A percentile compares a stretch with the other conserved stretches of the same genome.
phyloP scores from a whole-genome alignment of 2,329 filamentous ascomycete species.

The Whalleya microplaca region DNA sequence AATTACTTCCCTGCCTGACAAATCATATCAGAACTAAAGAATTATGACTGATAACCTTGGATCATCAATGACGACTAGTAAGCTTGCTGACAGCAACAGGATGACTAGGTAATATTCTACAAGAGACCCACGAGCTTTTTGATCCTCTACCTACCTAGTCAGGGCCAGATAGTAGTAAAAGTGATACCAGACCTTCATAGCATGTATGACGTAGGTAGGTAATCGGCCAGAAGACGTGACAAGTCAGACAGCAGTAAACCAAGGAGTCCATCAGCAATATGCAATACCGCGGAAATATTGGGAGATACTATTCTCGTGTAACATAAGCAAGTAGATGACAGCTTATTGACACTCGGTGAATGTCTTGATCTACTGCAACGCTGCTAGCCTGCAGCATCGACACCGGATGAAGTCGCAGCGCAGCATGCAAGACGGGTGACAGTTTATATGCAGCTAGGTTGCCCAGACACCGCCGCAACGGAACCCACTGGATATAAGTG shows the following conservation, averaged over 20 bases:
- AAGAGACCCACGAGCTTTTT: not conserved
- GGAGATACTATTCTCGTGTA: not conserved
- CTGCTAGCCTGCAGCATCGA: not conserved
- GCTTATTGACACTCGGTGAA: not conserved
- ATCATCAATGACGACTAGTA: not conserved
- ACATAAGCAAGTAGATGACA: not conserved
- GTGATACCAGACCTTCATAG: not conserved
- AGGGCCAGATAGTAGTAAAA: not conserved
- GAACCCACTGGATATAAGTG: constrained; percentile 8
- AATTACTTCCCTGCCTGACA: too few species aligned
- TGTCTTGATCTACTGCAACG: not conserved
- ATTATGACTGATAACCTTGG: not conserved
- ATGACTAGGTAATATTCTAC: not conserved
- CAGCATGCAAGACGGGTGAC: not conserved
- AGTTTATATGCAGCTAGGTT: not conserved
- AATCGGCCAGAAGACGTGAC: not conserved
- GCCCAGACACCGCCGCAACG: constrained; percentile 13
- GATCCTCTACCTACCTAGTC: not conserved
- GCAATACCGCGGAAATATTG: too few species aligned
- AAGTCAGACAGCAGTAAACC: too few species aligned
- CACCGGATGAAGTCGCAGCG: not conserved
- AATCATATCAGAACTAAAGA: not conserved
- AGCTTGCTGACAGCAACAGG: not conserved
- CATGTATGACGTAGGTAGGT: not conserved
- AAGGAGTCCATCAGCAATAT: too few species aligned